Evolutionary conservation across 768 basidiomycete genomes (phyloP), one percentile per base, ranked within the genome.

Genomic region (Piloderma croceum): DNA sequence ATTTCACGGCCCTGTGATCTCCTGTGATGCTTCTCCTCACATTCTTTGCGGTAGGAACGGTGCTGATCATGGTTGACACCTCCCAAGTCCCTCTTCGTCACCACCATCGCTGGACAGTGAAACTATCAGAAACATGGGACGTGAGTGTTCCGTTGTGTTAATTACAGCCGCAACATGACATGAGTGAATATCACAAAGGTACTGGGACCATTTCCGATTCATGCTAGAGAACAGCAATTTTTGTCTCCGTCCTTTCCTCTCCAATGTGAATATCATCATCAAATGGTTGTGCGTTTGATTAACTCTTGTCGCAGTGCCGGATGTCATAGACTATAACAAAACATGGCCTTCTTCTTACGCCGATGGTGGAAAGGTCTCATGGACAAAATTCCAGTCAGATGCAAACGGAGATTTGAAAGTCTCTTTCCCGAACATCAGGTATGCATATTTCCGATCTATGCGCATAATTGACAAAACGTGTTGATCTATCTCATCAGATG

Each of bases 161-260:
- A n/a, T n/a, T n/a, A n/a, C n/a, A n/a, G n/a, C n/a, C n/a, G n/a
- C n/a, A n/a, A n/a, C n/a, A n/a, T n/a, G n/a, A n/a, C n/a, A n/a
- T n/a, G n/a, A n/a, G n/a, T n/a, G n/a, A n/a, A n/a, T n/a, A 35
- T 31, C 33, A 27, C 35, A 31, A 36, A 86, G 83, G 76, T 86
- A 9, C 73, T 91, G 10, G 89, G 87, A 1, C 89, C 88, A 0
- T 90, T 90, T 57, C 87, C 88, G 3, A 74, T 85, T 23, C 84
- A 87, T 43, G 87, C 88, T 9, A 70, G 88, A 51, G 89, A 90
- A 48, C 89, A 90, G 36, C 81, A 90, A 40, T 81, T 77, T 51
- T 58, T 90, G n/a, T 83, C 83, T 2, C 87, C 89, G 4, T 73
- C 82, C 7, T 88, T 77, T 51, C 85, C 86, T 6, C 50, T 87